A percentile compares a stretch with the other conserved stretches of the same genome.
Conservation (phyloP, 106 monocot species). For the Ottelia alismoides region DNA sequence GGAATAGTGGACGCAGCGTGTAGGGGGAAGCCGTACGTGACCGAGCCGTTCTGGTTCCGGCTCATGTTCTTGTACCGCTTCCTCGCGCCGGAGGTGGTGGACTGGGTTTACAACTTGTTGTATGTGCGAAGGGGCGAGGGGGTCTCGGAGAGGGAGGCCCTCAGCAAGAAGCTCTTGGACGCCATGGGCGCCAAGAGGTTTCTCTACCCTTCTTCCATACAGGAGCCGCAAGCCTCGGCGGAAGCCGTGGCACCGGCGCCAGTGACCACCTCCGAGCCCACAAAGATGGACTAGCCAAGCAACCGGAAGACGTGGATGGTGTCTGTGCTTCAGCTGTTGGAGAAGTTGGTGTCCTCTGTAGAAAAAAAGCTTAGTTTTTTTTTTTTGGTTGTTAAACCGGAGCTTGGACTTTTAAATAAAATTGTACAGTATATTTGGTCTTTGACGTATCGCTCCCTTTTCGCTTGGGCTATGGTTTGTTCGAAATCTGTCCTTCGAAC, state of each 20-base stretch:
- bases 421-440: no score
- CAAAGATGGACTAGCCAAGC: slow-evolving; percentile 3
- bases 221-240: slow-evolving; percentile 1
- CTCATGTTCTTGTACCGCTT: slow-evolving; percentile 29
- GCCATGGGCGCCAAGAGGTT: slow-evolving; percentile 39
- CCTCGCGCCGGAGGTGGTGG: slow-evolving; percentile 48
- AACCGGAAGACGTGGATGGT: no score
- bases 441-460: no score
- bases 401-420: no score
- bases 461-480: no score
- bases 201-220: slow-evolving; percentile 56
- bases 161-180: slow-evolving; percentile 49
- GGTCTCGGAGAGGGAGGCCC: slow-evolving; percentile 9
- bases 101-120: slow-evolving; percentile 31
- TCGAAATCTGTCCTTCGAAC: no score
- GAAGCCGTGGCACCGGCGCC: background rate
- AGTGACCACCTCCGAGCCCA: background rate
- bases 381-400: no score
- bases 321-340: no score
- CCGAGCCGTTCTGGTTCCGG: slow-evolving; percentile 60
- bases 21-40: slow-evolving; percentile 45
- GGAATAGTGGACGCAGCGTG: slow-evolving; percentile 44
- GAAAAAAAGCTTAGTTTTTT: no score
- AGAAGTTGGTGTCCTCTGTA: no score
- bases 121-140: slow-evolving; percentile 20